phyloP scores from a whole-genome alignment of 768 basidiomycete genomes.

The Daedalea quercina region DNA sequence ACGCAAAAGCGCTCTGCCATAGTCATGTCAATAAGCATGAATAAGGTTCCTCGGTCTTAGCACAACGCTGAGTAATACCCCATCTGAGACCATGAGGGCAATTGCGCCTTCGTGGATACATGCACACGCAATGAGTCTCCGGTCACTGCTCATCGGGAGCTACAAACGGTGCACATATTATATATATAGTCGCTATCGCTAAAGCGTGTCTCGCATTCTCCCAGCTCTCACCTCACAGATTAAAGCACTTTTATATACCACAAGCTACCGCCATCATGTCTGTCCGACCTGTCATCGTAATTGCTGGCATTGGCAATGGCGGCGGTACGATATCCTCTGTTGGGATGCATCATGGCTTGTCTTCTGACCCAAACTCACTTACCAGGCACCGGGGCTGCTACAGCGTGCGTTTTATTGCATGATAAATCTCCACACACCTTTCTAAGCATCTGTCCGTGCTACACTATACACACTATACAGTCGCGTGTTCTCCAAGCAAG shows the following conservation, averaged over 20 bases:
- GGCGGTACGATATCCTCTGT: slow-evolving; percentile 18
- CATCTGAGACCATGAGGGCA: too few species aligned
- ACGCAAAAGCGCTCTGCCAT: too few species aligned
- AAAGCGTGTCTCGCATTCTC: neutral
- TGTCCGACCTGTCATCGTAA: slow-evolving; percentile 29
- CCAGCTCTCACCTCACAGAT: neutral
- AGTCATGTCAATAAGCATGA: too few species aligned
- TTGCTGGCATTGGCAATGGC: slow-evolving; percentile 35
- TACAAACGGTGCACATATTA: too few species aligned
- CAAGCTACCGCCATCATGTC: slow-evolving; percentile 16
- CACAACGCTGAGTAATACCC: too few species aligned
- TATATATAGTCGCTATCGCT: too few species aligned
- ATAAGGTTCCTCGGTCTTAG: too few species aligned
- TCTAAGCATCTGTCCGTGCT: neutral
- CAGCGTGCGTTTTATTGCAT: slow-evolving; percentile 29
- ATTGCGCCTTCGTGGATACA: too few species aligned
- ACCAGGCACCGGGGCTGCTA: slow-evolving; percentile 32
- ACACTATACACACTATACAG: too few species aligned
- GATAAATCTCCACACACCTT: too few species aligned
- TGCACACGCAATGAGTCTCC: too few species aligned
- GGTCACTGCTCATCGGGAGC: too few species aligned
- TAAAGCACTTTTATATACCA: neutral
- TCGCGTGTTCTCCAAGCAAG: slow-evolving; percentile 31
- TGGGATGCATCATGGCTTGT: neutral
- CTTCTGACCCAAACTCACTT: neutral